Evolutionary conservation across 345 rosid genomes (phyloP).

Genomic region (Conringia planisiliqua): DNA sequence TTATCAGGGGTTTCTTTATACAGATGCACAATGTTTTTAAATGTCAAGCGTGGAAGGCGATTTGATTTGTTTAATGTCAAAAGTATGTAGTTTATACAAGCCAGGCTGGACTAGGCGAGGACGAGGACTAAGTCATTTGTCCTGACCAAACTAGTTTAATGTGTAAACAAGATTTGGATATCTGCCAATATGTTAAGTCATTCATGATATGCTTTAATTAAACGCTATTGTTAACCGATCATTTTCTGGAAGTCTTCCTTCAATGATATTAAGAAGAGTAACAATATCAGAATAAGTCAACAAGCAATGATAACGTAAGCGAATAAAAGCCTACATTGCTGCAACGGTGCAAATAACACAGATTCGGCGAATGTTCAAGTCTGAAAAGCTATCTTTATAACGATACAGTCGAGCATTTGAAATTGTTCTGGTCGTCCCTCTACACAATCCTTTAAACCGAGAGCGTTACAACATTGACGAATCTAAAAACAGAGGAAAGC

Average conservation of each 20-base stretch:
- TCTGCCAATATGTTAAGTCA: background rate
- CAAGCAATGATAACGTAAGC: background rate
- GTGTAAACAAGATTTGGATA: background rate
- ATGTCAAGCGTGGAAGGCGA: too few species aligned
- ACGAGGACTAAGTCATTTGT: background rate
- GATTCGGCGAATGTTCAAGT: background rate
- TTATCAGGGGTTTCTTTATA: background rate
- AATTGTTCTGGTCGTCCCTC: constrained; percentile 17
- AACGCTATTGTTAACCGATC: too few species aligned
- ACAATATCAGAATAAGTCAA: background rate
- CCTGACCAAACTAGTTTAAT: background rate
- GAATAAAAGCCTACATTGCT: background rate
- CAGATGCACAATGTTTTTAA: background rate
- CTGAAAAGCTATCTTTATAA: background rate
- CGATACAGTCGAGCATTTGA: constrained; percentile 3
- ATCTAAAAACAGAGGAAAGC: constrained; percentile 10
- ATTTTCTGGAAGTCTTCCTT: too few species aligned
- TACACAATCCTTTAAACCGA: constrained; percentile 13
- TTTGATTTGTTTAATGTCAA: too few species aligned
- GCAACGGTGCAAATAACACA: background rate
- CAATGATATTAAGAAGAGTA: background rate
- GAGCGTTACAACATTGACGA: constrained; percentile 17
- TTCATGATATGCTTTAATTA: too few species aligned
- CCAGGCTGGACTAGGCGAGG: background rate
- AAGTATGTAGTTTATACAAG: background rate